Evolutionary conservation across 2,329 filamentous ascomycete species (phyloP).

Genomic region (Drechslerella dactyloides): DNA sequence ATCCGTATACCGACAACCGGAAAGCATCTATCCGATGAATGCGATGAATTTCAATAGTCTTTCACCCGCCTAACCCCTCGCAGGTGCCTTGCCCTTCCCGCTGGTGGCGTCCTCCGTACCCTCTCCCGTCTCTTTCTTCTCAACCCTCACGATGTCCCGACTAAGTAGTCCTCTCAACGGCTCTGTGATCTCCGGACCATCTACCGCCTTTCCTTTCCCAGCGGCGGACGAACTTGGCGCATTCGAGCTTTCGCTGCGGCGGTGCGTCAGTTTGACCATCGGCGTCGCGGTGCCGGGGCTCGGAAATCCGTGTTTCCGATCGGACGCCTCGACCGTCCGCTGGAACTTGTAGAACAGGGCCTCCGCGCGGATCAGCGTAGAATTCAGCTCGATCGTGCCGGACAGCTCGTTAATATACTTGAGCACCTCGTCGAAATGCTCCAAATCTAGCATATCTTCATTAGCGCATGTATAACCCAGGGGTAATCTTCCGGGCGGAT

Average conservation of each 20-base stretch:
- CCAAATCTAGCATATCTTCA: slow-evolving; percentile 68
- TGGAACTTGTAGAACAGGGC: slow-evolving; percentile 86
- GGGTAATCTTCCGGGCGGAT: neutral
- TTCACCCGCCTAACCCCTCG: slow-evolving; percentile 18
- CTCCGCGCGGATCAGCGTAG: slow-evolving; percentile 85
- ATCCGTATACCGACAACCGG: too few species aligned
- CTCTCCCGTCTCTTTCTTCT: slow-evolving; percentile 32
- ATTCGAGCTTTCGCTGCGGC: slow-evolving; percentile 17
- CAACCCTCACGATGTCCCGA: slow-evolving; percentile 32
- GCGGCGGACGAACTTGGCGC: slow-evolving; percentile 13
- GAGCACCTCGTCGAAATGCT: slow-evolving; percentile 94
- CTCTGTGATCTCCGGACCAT: slow-evolving; percentile 46
- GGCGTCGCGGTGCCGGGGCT: slow-evolving; percentile 39
- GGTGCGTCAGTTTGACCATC: slow-evolving; percentile 44
- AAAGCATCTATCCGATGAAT: neutral
- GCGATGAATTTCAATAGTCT: neutral
- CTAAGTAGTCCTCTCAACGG: slow-evolving; percentile 34
- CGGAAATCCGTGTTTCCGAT: slow-evolving; percentile 74
- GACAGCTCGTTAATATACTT: slow-evolving; percentile 99
- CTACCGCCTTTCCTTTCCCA: slow-evolving; percentile 29
- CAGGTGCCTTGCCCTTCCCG: slow-evolving; percentile 43
- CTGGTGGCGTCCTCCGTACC: slow-evolving; percentile 2
- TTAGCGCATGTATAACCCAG: neutral
- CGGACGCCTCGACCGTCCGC: slow-evolving; percentile 84
- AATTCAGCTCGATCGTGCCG: slow-evolving; percentile 86